These are phyloP conservation scores for Penicillium sp. DNA, from an alignment of 2,329 filamentous ascomycete species.

Conservation along the genomic window DNA sequence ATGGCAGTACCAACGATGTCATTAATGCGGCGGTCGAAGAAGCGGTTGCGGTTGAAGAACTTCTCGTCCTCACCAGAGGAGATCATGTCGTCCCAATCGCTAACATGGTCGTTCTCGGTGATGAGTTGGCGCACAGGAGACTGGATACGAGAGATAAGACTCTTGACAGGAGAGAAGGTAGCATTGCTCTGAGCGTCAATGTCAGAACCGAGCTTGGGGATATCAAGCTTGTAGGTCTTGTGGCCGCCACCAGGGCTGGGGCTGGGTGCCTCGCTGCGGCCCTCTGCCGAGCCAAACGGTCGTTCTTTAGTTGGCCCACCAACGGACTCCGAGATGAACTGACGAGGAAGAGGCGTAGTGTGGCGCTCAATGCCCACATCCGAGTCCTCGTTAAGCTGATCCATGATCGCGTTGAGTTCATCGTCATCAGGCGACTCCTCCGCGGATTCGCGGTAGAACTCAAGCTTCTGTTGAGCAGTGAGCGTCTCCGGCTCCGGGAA, in stretches of 20 bases:
- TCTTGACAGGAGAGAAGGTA: conserved; percentile 60
- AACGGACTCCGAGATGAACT: conserved; percentile 35
- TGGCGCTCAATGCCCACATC: conserved; percentile 70
- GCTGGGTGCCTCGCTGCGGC: conserved; percentile 69
- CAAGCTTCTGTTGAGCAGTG: conserved; percentile 13
- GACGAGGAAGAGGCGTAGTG: conserved; percentile 31
- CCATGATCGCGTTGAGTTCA: conserved; percentile 92
- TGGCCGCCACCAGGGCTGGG: conserved; percentile 64
- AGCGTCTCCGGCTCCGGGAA: conserved; percentile 1
- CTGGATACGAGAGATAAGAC: conserved; percentile 56
- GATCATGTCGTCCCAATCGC: conserved; percentile 90
- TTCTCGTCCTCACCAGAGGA: conserved; percentile 81
- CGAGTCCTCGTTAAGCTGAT: conserved; percentile 73
- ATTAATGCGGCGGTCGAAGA: conserved; percentile 90
- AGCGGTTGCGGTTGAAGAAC: conserved; percentile 74
- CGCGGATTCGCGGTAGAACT: conserved; percentile 21
- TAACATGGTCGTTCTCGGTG: conserved; percentile 63
- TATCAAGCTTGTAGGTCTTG: conserved; percentile 47
- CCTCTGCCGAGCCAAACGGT: conserved; percentile 51
- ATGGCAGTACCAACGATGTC: conserved; percentile 77
- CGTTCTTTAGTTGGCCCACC: conserved; percentile 55
- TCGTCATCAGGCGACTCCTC: conserved; percentile 47
- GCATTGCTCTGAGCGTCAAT: conserved; percentile 42
- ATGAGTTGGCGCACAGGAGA: conserved; percentile 64
- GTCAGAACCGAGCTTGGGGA: conserved; percentile 37